Evolutionary conservation across 2,329 filamentous ascomycete genomes (phyloP).

Genomic region (Cordyceps pruinosa): DNA sequence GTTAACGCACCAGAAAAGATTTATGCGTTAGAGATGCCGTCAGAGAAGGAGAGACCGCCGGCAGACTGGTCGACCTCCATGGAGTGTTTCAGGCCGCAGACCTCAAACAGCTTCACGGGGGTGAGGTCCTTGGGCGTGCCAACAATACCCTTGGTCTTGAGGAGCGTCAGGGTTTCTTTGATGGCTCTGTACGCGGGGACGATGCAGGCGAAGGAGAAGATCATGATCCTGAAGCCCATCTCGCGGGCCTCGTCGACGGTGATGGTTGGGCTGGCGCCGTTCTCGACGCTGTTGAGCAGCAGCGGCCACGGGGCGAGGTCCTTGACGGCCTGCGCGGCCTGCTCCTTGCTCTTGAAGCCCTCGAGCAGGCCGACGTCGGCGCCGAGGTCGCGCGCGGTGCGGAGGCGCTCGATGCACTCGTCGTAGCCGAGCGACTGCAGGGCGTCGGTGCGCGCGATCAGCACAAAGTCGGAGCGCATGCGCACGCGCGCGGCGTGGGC

Average conservation of each 20-base stretch:
- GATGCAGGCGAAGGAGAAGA: constrained; percentile 45
- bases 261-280: constrained; percentile 49
- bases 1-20: neutral
- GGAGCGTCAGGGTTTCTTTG: constrained; percentile 28
- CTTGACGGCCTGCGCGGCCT: constrained; percentile 39
- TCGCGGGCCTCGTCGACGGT: constrained; percentile 44
- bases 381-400: constrained; percentile 44
- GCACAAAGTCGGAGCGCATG: constrained; percentile 49
- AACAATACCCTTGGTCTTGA: constrained; percentile 33
- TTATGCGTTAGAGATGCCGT: constrained; percentile 9
- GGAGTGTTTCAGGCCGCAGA: constrained; percentile 44
- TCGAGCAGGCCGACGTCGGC: constrained; percentile 57
- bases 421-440: constrained; percentile 51
- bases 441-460: constrained; percentile 60
- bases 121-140: constrained; percentile 37
- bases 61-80: constrained; percentile 39
- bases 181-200: constrained; percentile 41
- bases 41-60: constrained; percentile 14
- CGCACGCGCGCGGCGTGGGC: constrained; percentile 43
- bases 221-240: constrained; percentile 53
- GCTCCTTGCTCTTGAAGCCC: constrained; percentile 45
- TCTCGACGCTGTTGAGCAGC: constrained; percentile 51
- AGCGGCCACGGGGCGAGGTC: constrained; percentile 44
- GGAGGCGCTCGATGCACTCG: constrained; percentile 45
- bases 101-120: constrained; percentile 42